Evolutionary conservation across 306 rosid species (phyloP).

Genomic region (barrel medic (Medicago truncatula)): DNA sequence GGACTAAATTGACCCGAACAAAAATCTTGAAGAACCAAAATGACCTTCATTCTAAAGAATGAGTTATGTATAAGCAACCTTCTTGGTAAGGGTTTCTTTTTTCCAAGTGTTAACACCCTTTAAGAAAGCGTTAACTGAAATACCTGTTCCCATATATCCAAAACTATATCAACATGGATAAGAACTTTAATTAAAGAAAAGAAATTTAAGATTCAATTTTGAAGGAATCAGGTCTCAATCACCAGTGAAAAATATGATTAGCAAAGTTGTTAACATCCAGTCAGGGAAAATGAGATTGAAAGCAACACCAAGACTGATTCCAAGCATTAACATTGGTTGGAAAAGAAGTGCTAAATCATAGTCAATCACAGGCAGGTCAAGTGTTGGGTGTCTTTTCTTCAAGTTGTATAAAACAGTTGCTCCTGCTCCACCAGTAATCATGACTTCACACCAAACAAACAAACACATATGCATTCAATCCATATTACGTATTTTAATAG

Average conservation of each 20-base stretch:
- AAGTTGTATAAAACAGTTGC: slow-evolving; percentile 72
- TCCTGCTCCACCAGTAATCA: slow-evolving; percentile 84
- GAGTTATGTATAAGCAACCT: slow-evolving; percentile 47
- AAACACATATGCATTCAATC: neutral
- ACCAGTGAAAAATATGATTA: slow-evolving; percentile 67
- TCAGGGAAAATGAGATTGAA: slow-evolving; percentile 78
- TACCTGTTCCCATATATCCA: slow-evolving; percentile 19
- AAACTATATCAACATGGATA: slow-evolving; percentile 9
- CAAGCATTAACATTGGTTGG: slow-evolving; percentile 82
- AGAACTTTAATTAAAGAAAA: neutral
- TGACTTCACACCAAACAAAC: slow-evolving; percentile 53
- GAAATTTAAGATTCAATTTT: neutral
- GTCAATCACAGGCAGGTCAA: slow-evolving; percentile 72
- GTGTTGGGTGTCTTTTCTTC: slow-evolving; percentile 72
- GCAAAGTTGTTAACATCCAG: slow-evolving; percentile 73
- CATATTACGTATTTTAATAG: no score
- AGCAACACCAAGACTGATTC: slow-evolving; percentile 81
- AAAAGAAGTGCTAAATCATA: slow-evolving; percentile 77
- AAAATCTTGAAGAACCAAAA: no score
- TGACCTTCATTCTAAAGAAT: neutral
- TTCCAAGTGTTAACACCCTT: slow-evolving; percentile 80
- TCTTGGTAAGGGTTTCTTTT: slow-evolving; percentile 63
- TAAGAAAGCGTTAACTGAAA: slow-evolving; percentile 62
- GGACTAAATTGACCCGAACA: no score
- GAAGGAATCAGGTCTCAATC: neutral